These are phyloP conservation scores for Staphylotrichum longicolle DNA, from an alignment of 495 filamentous ascomycete species.

Conservation along the genomic window DNA sequence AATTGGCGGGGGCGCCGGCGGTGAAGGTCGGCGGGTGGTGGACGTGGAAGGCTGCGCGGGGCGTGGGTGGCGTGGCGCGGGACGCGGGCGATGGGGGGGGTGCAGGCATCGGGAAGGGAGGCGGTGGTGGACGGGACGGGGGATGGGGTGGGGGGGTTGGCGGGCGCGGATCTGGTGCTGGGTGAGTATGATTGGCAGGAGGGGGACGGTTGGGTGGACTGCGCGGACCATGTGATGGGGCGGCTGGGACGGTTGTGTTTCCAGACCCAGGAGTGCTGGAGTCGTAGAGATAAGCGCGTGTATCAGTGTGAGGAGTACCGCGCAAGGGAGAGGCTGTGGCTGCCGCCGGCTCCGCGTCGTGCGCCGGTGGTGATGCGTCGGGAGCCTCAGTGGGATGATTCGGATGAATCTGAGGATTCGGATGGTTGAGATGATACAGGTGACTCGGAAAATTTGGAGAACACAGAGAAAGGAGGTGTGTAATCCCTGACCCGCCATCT, in stretches of 20 bases:
- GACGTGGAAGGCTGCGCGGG: background rate
- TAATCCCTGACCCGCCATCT: too few relatives aligned
- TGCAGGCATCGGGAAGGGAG: background rate
- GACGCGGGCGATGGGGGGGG: background rate
- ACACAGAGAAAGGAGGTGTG: too few relatives aligned
- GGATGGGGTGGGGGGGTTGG: slow-evolving; percentile 1
- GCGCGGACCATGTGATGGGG: too few relatives aligned
- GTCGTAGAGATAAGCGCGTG: background rate
- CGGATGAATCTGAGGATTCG: too few relatives aligned
- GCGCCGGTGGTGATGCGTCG: too few relatives aligned
- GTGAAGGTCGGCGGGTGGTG: too few relatives aligned
- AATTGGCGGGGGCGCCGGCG: background rate
- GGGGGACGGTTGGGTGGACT: background rate
- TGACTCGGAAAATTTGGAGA: too few relatives aligned
- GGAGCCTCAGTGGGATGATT: too few relatives aligned
- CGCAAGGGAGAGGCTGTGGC: slow-evolving; percentile 1
- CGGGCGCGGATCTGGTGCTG: slow-evolving; percentile 13
- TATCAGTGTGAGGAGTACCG: slow-evolving; percentile 10
- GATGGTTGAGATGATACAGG: too few relatives aligned
- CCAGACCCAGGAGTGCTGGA: background rate
- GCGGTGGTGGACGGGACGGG: background rate
- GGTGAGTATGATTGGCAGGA: background rate
- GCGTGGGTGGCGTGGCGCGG: slow-evolving; percentile 3
- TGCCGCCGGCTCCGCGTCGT: background rate
- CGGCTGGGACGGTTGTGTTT: too few relatives aligned